Conservation (phyloP, 2,329 filamentous ascomycete species). For the Furcasterigmium furcatum region DNA sequence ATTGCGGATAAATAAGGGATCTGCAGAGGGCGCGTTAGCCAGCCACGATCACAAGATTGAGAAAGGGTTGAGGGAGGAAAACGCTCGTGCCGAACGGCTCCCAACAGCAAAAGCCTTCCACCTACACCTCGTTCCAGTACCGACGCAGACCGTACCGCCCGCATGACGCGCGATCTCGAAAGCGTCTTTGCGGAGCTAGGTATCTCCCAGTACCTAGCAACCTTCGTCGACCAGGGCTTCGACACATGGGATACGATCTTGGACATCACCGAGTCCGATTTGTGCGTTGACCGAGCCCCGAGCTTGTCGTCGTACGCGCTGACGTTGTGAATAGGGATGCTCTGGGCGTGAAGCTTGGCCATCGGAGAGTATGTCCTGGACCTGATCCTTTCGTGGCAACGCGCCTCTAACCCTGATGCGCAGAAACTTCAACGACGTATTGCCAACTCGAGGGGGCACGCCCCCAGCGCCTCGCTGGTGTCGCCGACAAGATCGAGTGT, state of each 20-base stretch:
- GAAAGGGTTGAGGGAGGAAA: too few species aligned
- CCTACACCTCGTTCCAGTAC: too few species aligned
- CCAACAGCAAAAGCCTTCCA: too few species aligned
- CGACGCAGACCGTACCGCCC: too few species aligned
- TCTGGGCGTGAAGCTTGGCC: constrained; percentile 75
- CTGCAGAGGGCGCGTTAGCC: too few species aligned
- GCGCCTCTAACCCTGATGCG: background rate
- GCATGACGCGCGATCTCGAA: constrained; percentile 56
- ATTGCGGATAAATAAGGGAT: too few species aligned
- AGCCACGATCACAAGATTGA: too few species aligned
- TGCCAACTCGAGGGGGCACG: constrained; percentile 66
- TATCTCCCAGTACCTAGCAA: constrained; percentile 71
- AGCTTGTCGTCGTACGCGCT: background rate
- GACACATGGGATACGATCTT: constrained; percentile 81
- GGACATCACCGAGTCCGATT: constrained; percentile 80
- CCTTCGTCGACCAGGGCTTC: constrained; percentile 76
- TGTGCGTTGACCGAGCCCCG: constrained; percentile 48
- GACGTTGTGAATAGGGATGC: constrained; percentile 49
- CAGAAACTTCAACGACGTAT: constrained; percentile 83
- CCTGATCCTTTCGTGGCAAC: background rate
- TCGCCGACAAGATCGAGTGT: constrained; percentile 45
- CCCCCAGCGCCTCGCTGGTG: constrained; percentile 48
- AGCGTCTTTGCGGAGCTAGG: constrained; percentile 71
- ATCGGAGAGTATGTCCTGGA: constrained; percentile 62
- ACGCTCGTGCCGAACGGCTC: too few species aligned